Evolutionary conservation across 2,329 filamentous ascomycete species (phyloP), one percentile per base, ranked within the genome.

Genomic region (Venturia carpophila): DNA sequence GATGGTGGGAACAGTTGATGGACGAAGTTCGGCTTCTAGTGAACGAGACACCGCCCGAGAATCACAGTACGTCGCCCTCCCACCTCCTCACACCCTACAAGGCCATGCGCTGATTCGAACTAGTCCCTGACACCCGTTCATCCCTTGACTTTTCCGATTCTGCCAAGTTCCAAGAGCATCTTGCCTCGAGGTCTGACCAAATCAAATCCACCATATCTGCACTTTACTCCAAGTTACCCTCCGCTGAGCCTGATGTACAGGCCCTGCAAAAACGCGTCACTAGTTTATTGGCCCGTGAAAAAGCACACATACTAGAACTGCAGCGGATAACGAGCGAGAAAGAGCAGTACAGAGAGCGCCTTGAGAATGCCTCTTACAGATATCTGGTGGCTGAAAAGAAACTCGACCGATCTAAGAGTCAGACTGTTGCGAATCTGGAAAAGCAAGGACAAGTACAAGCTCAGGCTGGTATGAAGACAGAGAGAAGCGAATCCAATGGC

Each of bases 371-470:
- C 19, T 96, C 92, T 5, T 81, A 96, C 66, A 86, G 94, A 69
- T 97, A 96, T 72, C 91, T 97, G 79, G 90, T 95, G 70, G 94
- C 94, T 0, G 94, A 99, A 75, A 95, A 96, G 79, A 94, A 92
- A 74, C 81, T 97, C 63, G 94, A 99, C 74, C 86, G 94, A 55
- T 85, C 89, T 30, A 93, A 91, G 76, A 99, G 94, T 73, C 79
- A 87, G 19, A 92, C 96, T 66, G 92, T 97, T 1, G 90, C 92
- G 67, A 96, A 96, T 74, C 78, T 99, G 19, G 65, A 66, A 17
- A 66, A 39, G 55, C 65, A 64, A 49, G 55, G 61, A 49, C 56
- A 62, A 19, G 45, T 63, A 21, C 41, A 55, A 42, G 39, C 37
- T 17, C 64, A 60, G 19, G 64, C 47, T 45, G 52, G 52, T n/a